Evolutionary conservation across 2,329 filamentous ascomycete species (phyloP).

Genomic region (Cytospora mali): DNA sequence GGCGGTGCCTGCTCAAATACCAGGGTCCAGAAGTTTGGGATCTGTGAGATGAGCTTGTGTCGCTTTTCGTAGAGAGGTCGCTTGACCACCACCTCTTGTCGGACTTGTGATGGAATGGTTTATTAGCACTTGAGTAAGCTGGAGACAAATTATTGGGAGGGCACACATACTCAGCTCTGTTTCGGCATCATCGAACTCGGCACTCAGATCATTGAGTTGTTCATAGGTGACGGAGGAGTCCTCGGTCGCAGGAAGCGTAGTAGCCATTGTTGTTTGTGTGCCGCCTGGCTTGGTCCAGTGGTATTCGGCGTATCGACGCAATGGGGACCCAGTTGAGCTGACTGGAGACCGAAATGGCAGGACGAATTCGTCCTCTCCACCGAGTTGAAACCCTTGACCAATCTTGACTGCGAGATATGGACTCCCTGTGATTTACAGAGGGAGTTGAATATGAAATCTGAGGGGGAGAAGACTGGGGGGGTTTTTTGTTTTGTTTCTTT

Average conservation of each 20-base stretch:
- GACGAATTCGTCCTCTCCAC: constrained; percentile 19
- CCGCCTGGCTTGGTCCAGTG: constrained; percentile 1
- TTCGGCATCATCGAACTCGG: constrained; percentile 82
- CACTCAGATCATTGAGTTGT: constrained; percentile 77
- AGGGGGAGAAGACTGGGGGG: not conserved
- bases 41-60: constrained; percentile 67
- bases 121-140: constrained; percentile 22
- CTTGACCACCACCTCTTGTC: constrained; percentile 70
- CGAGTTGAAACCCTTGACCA: constrained; percentile 4
- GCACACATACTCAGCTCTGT: constrained; percentile 73
- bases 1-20: constrained; percentile 85
- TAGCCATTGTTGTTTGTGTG: constrained; percentile 29
- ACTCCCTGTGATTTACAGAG: not conserved
- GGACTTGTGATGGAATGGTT: constrained; percentile 54
- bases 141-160: not conserved
- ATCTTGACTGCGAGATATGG: constrained; percentile 12
- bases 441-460: not conserved
- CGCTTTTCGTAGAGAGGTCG: constrained; percentile 77
- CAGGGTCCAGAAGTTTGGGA: constrained; percentile 92
- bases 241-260: constrained; percentile 31
- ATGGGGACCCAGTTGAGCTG: not conserved
- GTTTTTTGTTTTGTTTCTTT: too few species aligned
- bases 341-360: constrained; percentile 17
- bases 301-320: not conserved
- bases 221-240: constrained; percentile 65